Conservation (phyloP, 768 basidiomycete species). For the Lenzites betulinus region DNA sequence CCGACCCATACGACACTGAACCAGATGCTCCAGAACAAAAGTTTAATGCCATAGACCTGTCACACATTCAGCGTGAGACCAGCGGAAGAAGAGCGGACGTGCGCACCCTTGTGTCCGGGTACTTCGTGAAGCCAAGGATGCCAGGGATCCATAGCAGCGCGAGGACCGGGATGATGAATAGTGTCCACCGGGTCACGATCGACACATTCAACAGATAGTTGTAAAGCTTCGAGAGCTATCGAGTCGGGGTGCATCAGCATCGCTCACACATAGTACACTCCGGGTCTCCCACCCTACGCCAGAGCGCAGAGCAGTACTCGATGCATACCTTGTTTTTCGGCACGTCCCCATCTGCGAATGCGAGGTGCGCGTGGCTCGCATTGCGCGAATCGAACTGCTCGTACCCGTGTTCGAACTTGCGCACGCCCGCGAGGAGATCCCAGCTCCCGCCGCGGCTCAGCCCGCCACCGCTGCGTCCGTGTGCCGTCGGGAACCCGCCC, state of each 20-base stretch:
- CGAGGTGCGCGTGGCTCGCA: slow-evolving; percentile 51
- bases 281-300: not conserved
- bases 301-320: not conserved
- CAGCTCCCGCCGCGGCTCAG: slow-evolving; percentile 42
- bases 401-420: slow-evolving; percentile 55
- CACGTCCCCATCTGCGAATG: slow-evolving; percentile 62
- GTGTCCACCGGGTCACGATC: slow-evolving; percentile 76
- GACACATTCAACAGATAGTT: slow-evolving; percentile 75
- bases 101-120: slow-evolving; percentile 49
- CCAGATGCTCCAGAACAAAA: slow-evolving; percentile 88
- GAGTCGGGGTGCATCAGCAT: too few relatives aligned
- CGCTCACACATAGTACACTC: too few relatives aligned
- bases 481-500: not conserved
- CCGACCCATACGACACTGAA: slow-evolving; percentile 77
- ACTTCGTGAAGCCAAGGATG: slow-evolving; percentile 62
- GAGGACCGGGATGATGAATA: slow-evolving; percentile 77
- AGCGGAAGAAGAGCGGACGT: slow-evolving; percentile 20
- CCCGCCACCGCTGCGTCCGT: slow-evolving; percentile 12
- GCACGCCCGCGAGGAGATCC: slow-evolving; percentile 52
- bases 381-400: slow-evolving; percentile 60
- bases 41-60: slow-evolving; percentile 60
- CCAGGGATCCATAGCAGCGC: slow-evolving; percentile 72
- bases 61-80: not conserved
- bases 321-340: slow-evolving; percentile 52
- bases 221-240: slow-evolving; percentile 69